Conservation (phyloP, 2,329 filamentous ascomycete genomes). For the Talaromyces sp. region DNA sequence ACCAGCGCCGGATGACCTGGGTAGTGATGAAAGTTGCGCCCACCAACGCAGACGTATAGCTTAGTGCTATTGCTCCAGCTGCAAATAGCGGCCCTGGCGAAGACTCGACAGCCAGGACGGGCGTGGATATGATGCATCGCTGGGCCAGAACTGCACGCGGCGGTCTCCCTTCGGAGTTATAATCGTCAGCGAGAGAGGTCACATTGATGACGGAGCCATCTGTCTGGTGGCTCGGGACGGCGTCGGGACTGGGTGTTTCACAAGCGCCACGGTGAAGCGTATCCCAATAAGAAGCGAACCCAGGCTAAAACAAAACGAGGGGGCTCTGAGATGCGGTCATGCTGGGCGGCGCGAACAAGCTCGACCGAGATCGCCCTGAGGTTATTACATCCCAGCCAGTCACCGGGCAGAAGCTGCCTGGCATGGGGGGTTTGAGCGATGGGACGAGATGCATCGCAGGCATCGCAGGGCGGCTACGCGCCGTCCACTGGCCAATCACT, state of each 20-base stretch:
- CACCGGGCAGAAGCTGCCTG: neutral
- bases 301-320: neutral
- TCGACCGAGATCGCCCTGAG: neutral
- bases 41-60: neutral
- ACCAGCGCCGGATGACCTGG: conserved; percentile 11
- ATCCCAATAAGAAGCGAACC: neutral
- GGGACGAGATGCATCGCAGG: neutral
- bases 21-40: conserved; percentile 4
- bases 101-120: neutral
- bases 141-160: neutral
- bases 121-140: neutral
- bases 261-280: conserved; percentile 8
- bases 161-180: neutral
- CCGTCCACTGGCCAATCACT: conserved; percentile 6
- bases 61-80: neutral
- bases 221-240: neutral
- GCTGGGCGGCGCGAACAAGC: neutral
- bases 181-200: neutral
- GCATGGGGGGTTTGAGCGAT: neutral
- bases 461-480: conserved; percentile 2
- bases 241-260: conserved; percentile 5
- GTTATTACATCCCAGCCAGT: neutral
- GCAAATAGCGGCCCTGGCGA: neutral
- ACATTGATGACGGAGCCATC: neutral
- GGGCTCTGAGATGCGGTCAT: neutral